Percentiles rank a stretch among this genome's conserved stretches.
phyloP scores from a whole-genome alignment of 257 asterid species.

The Salvia splendens region DNA sequence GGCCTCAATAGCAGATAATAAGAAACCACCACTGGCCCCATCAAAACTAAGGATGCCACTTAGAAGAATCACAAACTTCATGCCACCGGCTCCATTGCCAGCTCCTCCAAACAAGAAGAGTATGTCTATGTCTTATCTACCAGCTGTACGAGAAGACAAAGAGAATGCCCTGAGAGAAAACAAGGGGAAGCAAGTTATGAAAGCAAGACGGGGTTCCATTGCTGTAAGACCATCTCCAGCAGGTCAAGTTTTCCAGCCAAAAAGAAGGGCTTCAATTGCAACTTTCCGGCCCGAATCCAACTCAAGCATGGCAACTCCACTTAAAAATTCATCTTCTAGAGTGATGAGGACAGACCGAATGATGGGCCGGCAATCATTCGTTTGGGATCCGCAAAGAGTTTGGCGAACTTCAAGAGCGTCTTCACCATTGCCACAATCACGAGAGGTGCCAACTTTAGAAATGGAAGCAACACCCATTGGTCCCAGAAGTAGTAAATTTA shows the following conservation, averaged over 20 bases:
- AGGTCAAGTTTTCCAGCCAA: slow-evolving; percentile 59
- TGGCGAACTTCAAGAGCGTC: slow-evolving; percentile 63
- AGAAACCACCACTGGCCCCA: slow-evolving; percentile 85
- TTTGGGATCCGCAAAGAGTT: slow-evolving; percentile 79
- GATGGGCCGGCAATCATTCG: slow-evolving; percentile 66
- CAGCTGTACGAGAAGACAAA: slow-evolving; percentile 55
- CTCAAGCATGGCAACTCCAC: slow-evolving; percentile 48
- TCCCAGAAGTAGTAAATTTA: slow-evolving; percentile 56
- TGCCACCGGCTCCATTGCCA: slow-evolving; percentile 42
- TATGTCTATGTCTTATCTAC: slow-evolving; percentile 47
- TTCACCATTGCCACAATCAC: slow-evolving; percentile 38
- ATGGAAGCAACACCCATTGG: slow-evolving; percentile 59
- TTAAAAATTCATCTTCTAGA: slow-evolving; percentile 42
- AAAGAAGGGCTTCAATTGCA: slow-evolving; percentile 85
- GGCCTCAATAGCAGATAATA: slow-evolving; percentile 47
- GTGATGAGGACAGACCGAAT: slow-evolving; percentile 46
- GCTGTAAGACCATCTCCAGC: slow-evolving; percentile 58
- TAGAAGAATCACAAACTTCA: slow-evolving; percentile 64
- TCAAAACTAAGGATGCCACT: slow-evolving; percentile 67
- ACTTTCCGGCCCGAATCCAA: slow-evolving; percentile 53
- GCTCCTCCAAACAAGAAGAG: slow-evolving; percentile 43
- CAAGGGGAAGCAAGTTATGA: slow-evolving; percentile 37
- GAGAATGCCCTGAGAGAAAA: slow-evolving; percentile 46
- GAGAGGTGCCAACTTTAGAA: slow-evolving; percentile 25
- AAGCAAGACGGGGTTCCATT: slow-evolving; percentile 73